These are phyloP conservation scores for Scheffersomyces coipomensis DNA, from an alignment of 805 yeast genomes.

Conservation along the genomic window DNA sequence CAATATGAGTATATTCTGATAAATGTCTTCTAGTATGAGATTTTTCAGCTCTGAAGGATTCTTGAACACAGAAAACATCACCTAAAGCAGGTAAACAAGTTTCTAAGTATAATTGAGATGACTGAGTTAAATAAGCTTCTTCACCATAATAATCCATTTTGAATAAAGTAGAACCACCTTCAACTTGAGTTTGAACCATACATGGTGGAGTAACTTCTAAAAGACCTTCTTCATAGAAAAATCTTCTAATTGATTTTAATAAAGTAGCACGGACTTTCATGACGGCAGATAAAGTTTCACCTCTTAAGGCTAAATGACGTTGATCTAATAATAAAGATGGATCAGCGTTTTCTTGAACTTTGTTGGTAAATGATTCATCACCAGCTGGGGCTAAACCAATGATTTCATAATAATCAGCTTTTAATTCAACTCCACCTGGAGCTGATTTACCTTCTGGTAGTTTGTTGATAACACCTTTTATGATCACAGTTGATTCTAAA, in stretches of 20 bases:
- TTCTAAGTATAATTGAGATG: conserved; percentile 94
- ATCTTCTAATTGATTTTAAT: conserved; percentile 70
- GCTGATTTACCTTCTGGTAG: conserved; percentile 96
- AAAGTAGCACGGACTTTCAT: conserved; percentile 92
- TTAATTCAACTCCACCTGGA: conserved; percentile 94
- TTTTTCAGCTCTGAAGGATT: conserved; percentile 98
- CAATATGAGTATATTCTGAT: conserved; percentile 95
- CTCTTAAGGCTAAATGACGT: conserved; percentile 95
- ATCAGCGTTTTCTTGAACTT: conserved; percentile 89
- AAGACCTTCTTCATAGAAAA: conserved; percentile 69
- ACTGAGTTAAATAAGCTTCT: conserved; percentile 94
- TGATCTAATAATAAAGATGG: conserved; percentile 90
- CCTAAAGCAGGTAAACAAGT: conserved; percentile 95
- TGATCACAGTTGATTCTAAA: conserved; percentile 76
- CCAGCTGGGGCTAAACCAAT: conserved; percentile 96
- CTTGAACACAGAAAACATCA: conserved; percentile 96
- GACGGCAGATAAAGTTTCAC: conserved; percentile 88
- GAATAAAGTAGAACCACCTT: conserved; percentile 97
- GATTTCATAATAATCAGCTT: conserved; percentile 85
- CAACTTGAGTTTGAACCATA: conserved; percentile 99
- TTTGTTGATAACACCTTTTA: conserved; percentile 77
- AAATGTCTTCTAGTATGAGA: conserved; percentile 98
- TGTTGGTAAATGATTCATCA: conserved; percentile 92
- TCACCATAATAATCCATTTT: conserved; percentile 93
- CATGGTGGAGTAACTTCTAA: conserved; percentile 98